Conservation (phyloP, 2,329 filamentous ascomycete species). For the Sphaceloma murrayae region DNA sequence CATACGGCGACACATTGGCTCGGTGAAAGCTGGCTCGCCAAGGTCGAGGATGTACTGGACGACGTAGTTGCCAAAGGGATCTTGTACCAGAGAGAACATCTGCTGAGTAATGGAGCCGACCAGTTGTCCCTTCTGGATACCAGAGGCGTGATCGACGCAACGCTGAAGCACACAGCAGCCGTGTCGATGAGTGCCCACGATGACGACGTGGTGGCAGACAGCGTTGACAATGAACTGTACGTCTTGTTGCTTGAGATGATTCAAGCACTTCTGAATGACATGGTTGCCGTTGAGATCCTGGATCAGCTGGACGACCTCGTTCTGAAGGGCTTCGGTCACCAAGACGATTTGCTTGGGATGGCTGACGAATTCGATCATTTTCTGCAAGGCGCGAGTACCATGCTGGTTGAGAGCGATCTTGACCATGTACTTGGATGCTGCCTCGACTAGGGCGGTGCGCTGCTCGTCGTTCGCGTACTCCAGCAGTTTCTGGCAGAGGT, state of each 20-base stretch:
- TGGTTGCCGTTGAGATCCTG: slow-evolving; percentile 98
- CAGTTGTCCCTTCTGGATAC: slow-evolving; percentile 76
- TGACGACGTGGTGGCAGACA: slow-evolving; percentile 75
- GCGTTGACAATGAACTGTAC: slow-evolving; percentile 96
- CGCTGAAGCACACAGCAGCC: slow-evolving; percentile 96
- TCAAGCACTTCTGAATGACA: slow-evolving; percentile 97
- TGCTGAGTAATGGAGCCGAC: slow-evolving; percentile 80
- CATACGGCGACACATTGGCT: slow-evolving; percentile 78
- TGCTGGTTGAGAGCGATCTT: slow-evolving; percentile 95
- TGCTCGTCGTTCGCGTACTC: slow-evolving; percentile 94
- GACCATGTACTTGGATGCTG: slow-evolving; percentile 77
- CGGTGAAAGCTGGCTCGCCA: slow-evolving; percentile 76
- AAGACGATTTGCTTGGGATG: slow-evolving; percentile 75
- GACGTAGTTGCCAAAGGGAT: slow-evolving; percentile 97
- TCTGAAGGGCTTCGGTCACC: slow-evolving; percentile 74
- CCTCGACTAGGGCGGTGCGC: slow-evolving; percentile 83
- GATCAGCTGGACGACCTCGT: slow-evolving; percentile 84
- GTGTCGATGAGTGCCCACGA: slow-evolving; percentile 92
- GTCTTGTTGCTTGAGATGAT: slow-evolving; percentile 75
- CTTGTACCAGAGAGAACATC: slow-evolving; percentile 82
- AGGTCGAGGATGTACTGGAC: slow-evolving; percentile 96
- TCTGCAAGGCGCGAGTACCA: slow-evolving; percentile 89
- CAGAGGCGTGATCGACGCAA: slow-evolving; percentile 93
- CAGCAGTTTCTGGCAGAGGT: slow-evolving; percentile 95
- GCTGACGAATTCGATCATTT: slow-evolving; percentile 97